These are phyloP conservation scores for Testicularia cyperi DNA, from an alignment of 1,284 basidiomycete genomes.

Conservation along the genomic window DNA sequence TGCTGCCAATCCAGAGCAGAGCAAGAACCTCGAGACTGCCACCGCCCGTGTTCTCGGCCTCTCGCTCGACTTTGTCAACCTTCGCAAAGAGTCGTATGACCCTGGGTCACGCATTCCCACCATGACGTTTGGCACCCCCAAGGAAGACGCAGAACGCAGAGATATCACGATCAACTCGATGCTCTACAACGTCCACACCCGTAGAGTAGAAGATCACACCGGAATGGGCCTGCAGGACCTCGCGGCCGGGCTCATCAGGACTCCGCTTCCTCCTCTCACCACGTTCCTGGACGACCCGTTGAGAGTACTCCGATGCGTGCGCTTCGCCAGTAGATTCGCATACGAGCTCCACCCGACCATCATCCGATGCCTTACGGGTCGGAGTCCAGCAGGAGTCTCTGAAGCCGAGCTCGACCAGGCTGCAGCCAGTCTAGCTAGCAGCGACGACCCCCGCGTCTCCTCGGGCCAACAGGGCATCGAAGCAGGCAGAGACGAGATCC, in stretches of 20 bases:
- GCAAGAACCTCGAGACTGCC: constrained; percentile 96
- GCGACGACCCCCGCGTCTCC: constrained; percentile 23
- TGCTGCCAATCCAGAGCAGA: constrained; percentile 92
- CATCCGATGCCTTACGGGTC: constrained; percentile 41
- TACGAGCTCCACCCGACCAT: constrained; percentile 78
- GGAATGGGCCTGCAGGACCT: constrained; percentile 79
- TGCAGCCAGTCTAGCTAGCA: constrained; percentile 8
- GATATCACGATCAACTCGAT: constrained; percentile 95
- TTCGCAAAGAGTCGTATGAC: constrained; percentile 86
- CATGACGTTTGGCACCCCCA: constrained; percentile 82
- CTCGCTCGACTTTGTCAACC: constrained; percentile 91
- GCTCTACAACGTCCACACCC: constrained; percentile 92
- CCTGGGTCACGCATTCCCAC: constrained; percentile 84
- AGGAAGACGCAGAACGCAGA: constrained; percentile 84
- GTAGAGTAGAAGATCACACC: constrained; percentile 86
- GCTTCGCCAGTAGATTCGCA: constrained; percentile 87
- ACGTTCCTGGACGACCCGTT: constrained; percentile 95
- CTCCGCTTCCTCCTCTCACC: constrained; percentile 79
- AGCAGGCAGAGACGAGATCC: constrained; percentile 64
- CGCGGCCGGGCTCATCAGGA: constrained; percentile 76
- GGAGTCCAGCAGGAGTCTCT: constrained; percentile 1
- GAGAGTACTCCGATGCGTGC: constrained; percentile 81
- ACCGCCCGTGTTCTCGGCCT: constrained; percentile 80
- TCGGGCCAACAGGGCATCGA: constrained; percentile 10
- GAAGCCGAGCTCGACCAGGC: constrained; percentile 3